Evolutionary conservation across 805 yeast genomes (phyloP).

Genomic region (Myxozyma kluyveri): DNA sequence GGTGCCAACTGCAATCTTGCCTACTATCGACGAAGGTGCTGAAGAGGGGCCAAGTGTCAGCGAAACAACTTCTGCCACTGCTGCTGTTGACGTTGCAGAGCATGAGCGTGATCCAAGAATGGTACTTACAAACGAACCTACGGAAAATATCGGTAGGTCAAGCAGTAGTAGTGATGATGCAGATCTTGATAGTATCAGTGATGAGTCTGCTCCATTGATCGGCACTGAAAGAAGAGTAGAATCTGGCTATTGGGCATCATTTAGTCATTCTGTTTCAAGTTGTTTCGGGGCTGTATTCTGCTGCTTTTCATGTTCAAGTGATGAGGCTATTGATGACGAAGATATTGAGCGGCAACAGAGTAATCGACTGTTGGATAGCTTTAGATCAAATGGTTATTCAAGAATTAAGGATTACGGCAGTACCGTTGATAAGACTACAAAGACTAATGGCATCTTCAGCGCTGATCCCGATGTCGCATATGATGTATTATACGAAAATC

Average conservation of each 20-base stretch:
- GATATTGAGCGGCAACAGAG: constrained; percentile 5
- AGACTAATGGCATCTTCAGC: constrained; percentile 11
- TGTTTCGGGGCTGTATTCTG: constrained; percentile 6
- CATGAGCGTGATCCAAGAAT: not conserved
- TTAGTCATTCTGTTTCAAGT: constrained; percentile 3
- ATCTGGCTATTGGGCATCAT: constrained; percentile 5
- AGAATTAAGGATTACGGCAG: constrained; percentile 7
- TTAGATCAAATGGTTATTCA: constrained; percentile 6
- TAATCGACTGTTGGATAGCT: constrained; percentile 1
- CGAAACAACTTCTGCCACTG: not conserved
- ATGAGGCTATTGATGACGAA: constrained; percentile 16
- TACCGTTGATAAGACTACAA: not conserved
- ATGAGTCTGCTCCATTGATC: not conserved
- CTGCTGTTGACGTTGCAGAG: not conserved
- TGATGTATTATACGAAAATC: constrained; percentile 42
- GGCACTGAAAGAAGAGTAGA: constrained; percentile 1
- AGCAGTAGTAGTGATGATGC: not conserved
- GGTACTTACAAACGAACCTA: not conserved
- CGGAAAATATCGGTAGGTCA: not conserved
- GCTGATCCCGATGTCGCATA: constrained; percentile 16
- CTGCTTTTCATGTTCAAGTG: constrained; percentile 8
- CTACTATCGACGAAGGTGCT: not conserved
- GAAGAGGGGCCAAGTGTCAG: not conserved
- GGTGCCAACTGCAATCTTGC: not conserved
- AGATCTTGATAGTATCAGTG: not conserved